phyloP scores from a whole-genome alignment of 495 filamentous ascomycete genomes.

The Tuber calosporum region DNA sequence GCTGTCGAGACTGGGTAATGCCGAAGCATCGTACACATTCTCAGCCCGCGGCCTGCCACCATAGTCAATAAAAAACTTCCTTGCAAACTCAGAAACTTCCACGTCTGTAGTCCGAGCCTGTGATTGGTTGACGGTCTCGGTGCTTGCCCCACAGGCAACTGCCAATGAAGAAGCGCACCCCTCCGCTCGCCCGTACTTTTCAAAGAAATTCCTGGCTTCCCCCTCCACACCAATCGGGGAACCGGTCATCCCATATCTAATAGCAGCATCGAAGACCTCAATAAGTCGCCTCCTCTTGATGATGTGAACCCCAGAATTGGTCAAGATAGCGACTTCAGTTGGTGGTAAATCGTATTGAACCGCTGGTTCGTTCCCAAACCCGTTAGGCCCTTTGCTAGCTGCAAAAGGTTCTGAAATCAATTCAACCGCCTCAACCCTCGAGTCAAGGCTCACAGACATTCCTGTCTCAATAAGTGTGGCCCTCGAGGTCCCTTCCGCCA shows the following conservation, averaged over 20 bases:
- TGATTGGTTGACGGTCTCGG: conserved; percentile 54
- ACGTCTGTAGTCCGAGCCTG: conserved; percentile 68
- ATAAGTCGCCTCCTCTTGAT: conserved; percentile 76
- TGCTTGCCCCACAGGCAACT: conserved; percentile 78
- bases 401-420: conserved; percentile 62
- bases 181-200: conserved; percentile 75
- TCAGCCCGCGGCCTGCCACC: conserved; percentile 68
- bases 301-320: conserved; percentile 78
- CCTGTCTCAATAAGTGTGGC: conserved; percentile 57
- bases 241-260: conserved; percentile 53
- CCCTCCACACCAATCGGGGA: conserved; percentile 59
- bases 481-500: conserved; percentile 50
- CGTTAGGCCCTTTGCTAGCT: conserved; percentile 60
- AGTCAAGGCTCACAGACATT: conserved; percentile 63
- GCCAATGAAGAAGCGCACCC: conserved; percentile 84
- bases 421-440: conserved; percentile 66
- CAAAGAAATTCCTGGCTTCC: conserved; percentile 72
- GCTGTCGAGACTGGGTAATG: conserved; percentile 58
- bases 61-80: conserved; percentile 78
- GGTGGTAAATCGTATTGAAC: conserved; percentile 80
- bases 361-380: conserved; percentile 91
- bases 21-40: conserved; percentile 38
- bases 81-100: conserved; percentile 70
- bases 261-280: conserved; percentile 80
- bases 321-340: conserved; percentile 81